Base-by-base conservation (phyloP, 345 rosid genomes). In the Eutrema yunnanense region DNA sequence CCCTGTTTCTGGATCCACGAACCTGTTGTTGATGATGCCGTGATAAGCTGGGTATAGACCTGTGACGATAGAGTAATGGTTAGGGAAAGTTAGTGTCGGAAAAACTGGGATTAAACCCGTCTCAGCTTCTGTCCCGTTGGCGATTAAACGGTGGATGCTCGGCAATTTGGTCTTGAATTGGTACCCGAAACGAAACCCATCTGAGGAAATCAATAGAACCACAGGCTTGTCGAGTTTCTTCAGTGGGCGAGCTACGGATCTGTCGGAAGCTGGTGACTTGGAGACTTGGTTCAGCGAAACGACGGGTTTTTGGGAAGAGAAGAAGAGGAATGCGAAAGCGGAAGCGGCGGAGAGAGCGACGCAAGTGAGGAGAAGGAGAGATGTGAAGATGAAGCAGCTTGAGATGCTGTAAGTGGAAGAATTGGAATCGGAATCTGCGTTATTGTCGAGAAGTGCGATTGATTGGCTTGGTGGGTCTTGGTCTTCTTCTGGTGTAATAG, bases 161-260 rank as follows among this genome's bases (percentile, higher is more conserved):
- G 97, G 97, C 2, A 90, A 73, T 0, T 78, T 68, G 58, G 91
- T 79, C 84, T 94, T 94, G 87, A 79, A 86, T 44, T 94, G 98
- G 86, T 94, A 94, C 16, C 97, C 97, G 72, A 91, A 94, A 41
- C 97, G 90, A 78, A 94, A 94, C 72, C 97, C 98, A 33, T 94
- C 98, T 0, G 95, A 88, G 14, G 98, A 94, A 59, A 94, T 77
- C 81, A 94, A 72, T 4, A 94, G 75, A 48, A 91, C 97, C 7
- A 89, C 91, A 0, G 94, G 91, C 46, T 79, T 85, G 12, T 49
- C 73, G 53, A 93, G 88, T 63, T 85, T 89, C 66, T 81, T 82
- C 69, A 91, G 85, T 13, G 92, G 81, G 22, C 90, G 94, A 46
- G 89, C 76, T 0, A 79, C 48, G 66, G 82, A 56, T 49, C 73